Evolutionary conservation across 116 monocot genomes (phyloP), one percentile per base, ranked within the genome.

Genomic region (Phalaenopsis hybrid): DNA sequence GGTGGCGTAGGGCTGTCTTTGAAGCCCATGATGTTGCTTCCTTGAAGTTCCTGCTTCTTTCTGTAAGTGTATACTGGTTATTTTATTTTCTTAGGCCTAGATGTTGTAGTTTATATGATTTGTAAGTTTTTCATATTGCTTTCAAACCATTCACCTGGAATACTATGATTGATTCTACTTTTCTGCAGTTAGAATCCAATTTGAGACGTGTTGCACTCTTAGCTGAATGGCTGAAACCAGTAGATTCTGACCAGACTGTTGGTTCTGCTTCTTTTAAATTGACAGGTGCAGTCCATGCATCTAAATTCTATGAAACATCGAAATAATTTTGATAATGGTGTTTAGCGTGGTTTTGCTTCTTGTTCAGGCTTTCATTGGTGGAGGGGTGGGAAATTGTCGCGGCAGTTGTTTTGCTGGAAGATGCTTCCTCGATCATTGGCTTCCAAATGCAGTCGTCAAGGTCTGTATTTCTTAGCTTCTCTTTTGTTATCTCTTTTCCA

Each of bases 331-430:
- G 72, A 52, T 77, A 77, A 51, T 83, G 81, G 77, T 59, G 76
- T 15, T 52, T 83, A 72, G 25, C 41, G 46, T 65, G 50, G 21
- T 78, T 78, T 59, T 74, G 16, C 23, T 73, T 50, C 45, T 83
- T 76, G 34, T 57, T 18, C 72, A 74, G 87, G 76, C 82, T 75
- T 91, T n/a, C 85, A 82, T 83, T 99, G 99, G 99, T 95, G 99
- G 95, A 93, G 99, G 82, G 99, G 99, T 81, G 95, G 99, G 75
- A 92, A 67, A 69, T 77, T 95, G 21, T 94, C 94, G 21, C 93
- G 94, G 28, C 91, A 92, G 79, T 33, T 94, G 28, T 95, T 95
- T 78, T 85, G 86, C 68, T 99, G 93, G 92, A 95, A 95, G 75
- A 85, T 81, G 81, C 85, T 99, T 79, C 99, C 99, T 78, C 89